Percentiles rank a stretch among this genome's conserved stretches.
phyloP scores from a whole-genome alignment of 2,329 filamentous ascomycete genomes.

The Gnomoniopsis smithogilvyi region DNA sequence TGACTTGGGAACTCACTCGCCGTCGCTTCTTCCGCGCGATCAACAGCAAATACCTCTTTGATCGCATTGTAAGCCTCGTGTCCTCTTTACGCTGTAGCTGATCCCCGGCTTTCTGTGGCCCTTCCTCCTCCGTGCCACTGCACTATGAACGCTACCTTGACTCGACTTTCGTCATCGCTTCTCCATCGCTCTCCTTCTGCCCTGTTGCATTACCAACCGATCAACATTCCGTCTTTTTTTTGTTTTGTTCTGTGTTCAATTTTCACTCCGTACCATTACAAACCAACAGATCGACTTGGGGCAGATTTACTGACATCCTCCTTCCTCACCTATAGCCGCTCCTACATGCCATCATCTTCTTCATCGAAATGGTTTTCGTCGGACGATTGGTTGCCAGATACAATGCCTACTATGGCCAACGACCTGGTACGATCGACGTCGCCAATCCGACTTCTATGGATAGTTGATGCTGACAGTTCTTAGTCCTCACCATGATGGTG shows the following conservation, averaged over 20 bases:
- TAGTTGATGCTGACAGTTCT: slow-evolving; percentile 10
- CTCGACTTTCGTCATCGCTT: background rate
- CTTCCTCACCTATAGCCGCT: slow-evolving; percentile 62
- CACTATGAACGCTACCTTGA: slow-evolving; percentile 14
- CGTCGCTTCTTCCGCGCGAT: slow-evolving; percentile 62
- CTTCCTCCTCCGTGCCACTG: background rate
- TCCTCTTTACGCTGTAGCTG: slow-evolving; percentile 5
- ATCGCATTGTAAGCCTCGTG: slow-evolving; percentile 60
- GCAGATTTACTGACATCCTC: slow-evolving; percentile 17
- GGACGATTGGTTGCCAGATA: slow-evolving; percentile 81
- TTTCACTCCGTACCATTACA: background rate
- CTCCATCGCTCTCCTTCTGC: background rate
- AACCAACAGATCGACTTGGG: background rate
- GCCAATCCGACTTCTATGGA: background rate
- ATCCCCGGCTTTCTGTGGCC: background rate
- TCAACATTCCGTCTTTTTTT: no score
- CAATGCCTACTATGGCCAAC: slow-evolving; percentile 89
- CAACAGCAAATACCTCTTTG: slow-evolving; percentile 72
- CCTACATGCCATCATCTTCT: slow-evolving; percentile 77
- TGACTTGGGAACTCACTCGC: slow-evolving; percentile 57
- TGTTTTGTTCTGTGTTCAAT: background rate
- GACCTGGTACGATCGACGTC: slow-evolving; percentile 63
- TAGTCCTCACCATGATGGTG: slow-evolving; percentile 97
- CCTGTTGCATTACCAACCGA: background rate
- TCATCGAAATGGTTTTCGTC: slow-evolving; percentile 85